These are phyloP conservation scores for Sporothrix brasiliensis DNA, from an alignment of 2,329 filamentous ascomycete species.

Conservation along the genomic window DNA sequence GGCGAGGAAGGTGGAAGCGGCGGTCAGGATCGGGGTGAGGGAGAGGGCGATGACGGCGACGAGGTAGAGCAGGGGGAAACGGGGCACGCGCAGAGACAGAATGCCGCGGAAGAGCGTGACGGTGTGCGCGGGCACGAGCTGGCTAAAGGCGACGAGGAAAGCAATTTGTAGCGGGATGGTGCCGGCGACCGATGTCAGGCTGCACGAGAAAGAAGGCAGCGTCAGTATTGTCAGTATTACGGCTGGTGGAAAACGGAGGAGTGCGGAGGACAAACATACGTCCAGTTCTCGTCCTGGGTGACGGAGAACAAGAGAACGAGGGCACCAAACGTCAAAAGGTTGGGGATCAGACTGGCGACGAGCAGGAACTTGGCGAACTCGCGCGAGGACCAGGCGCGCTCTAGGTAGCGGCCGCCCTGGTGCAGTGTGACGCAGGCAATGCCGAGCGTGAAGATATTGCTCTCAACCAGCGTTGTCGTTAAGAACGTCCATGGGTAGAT, in stretches of 20 bases:
- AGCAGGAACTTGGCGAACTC: constrained; percentile 91
- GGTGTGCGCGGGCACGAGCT: constrained; percentile 95
- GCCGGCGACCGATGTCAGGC: constrained; percentile 80
- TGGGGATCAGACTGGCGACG: constrained; percentile 77
- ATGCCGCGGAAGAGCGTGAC: constrained; percentile 90
- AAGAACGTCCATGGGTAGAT: constrained; percentile 93
- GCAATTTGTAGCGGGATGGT: constrained; percentile 87
- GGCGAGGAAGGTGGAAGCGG: constrained; percentile 77
- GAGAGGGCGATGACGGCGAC: constrained; percentile 68
- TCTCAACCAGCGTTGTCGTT: constrained; percentile 84
- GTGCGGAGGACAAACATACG: constrained; percentile 52
- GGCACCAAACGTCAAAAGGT: constrained; percentile 71
- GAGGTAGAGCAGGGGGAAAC: constrained; percentile 73
- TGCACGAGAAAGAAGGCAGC: constrained; percentile 43
- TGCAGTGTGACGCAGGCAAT: constrained; percentile 80
- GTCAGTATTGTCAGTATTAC: too few relatives aligned
- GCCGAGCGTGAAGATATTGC: constrained; percentile 83
- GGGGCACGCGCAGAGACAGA: constrained; percentile 81
- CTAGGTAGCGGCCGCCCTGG: constrained; percentile 91
- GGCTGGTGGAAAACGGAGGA: too few relatives aligned
- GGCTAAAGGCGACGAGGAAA: constrained; percentile 96
- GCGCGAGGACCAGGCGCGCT: constrained; percentile 89
- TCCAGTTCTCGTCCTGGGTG: constrained; percentile 66
- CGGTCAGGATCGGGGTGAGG: constrained; percentile 61
- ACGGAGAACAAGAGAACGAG: constrained; percentile 71